A percentile compares a stretch with the other conserved stretches of the same genome.
Evolutionary conservation across 2,329 filamentous ascomycete species (phyloP).

Genomic region (Aspergillus sp.): DNA sequence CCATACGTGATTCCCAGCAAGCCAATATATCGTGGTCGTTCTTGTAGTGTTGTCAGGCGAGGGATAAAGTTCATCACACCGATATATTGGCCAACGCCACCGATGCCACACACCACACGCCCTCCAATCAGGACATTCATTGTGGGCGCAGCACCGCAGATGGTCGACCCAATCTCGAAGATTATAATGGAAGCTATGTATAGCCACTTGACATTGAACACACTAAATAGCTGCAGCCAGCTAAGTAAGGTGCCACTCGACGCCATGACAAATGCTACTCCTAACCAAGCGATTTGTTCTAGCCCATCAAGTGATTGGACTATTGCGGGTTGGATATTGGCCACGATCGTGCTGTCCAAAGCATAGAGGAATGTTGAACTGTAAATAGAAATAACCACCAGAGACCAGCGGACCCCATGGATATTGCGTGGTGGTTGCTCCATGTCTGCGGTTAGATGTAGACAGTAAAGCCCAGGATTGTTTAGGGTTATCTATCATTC

Average conservation of each 20-base stretch:
- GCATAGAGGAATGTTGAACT: conserved; percentile 35
- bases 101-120: conserved; percentile 25
- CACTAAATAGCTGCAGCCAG: conserved; percentile 30
- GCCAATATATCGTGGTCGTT: conserved; percentile 13
- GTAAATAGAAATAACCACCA: conserved; percentile 21
- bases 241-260: conserved; percentile 35
- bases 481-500: no score
- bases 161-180: conserved; percentile 24
- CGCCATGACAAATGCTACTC: conserved; percentile 37
- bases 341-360: conserved; percentile 46
- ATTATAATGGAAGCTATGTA: conserved; percentile 26
- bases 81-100: conserved; percentile 26
- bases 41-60: conserved; percentile 14
- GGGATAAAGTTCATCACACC: conserved; percentile 23
- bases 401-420: conserved; percentile 9
- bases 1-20: conserved; percentile 20
- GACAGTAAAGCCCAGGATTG: no score
- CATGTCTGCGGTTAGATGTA: no score
- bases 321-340: conserved; percentile 44
- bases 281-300: conserved; percentile 41
- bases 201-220: conserved; percentile 43
- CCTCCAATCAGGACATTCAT: conserved; percentile 45
- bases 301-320: conserved; percentile 34
- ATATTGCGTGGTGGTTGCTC: not conserved
- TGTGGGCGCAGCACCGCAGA: conserved; percentile 40